Evolutionary conservation across 768 basidiomycete species (phyloP).

Genomic region (Termitomyces titanicus): DNA sequence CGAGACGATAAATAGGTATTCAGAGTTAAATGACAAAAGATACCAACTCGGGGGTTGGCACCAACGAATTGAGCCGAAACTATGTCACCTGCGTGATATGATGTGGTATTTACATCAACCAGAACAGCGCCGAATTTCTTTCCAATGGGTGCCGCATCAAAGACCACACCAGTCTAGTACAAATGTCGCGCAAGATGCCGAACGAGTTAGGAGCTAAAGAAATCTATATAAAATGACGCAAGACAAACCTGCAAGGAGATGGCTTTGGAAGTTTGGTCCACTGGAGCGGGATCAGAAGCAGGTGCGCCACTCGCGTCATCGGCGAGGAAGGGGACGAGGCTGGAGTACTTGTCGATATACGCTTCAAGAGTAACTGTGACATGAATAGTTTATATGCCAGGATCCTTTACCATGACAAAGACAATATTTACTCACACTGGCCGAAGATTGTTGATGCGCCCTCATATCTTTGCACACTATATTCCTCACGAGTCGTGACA

Average conservation of each 20-base stretch:
- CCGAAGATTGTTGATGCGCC: constrained; percentile 81
- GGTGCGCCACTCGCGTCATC: constrained; percentile 45
- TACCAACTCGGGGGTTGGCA: constrained; percentile 69
- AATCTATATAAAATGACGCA: background rate
- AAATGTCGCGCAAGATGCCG: constrained; percentile 3
- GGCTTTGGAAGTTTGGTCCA: constrained; percentile 59
- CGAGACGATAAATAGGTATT: background rate
- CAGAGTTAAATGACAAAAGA: background rate
- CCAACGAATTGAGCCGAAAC: constrained; percentile 67
- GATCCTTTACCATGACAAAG: background rate
- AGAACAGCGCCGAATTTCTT: constrained; percentile 62
- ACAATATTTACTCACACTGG: constrained; percentile 43
- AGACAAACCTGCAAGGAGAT: constrained; percentile 60
- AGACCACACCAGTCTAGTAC: constrained; percentile 54
- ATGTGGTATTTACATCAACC: constrained; percentile 44
- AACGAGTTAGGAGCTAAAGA: background rate
- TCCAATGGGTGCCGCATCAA: constrained; percentile 54
- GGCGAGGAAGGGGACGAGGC: constrained; percentile 60
- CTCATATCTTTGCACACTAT: constrained; percentile 73
- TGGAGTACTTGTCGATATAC: constrained; percentile 72
- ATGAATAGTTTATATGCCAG: background rate
- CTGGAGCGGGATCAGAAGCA: constrained; percentile 60
- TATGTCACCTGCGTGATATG: constrained; percentile 55
- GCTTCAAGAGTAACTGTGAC: constrained; percentile 68
- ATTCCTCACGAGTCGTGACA: constrained; percentile 70